These are phyloP conservation scores for Sugiyamaella grinbergsii DNA, from an alignment of 1,139 yeast genomes.

Conservation along the genomic window DNA sequence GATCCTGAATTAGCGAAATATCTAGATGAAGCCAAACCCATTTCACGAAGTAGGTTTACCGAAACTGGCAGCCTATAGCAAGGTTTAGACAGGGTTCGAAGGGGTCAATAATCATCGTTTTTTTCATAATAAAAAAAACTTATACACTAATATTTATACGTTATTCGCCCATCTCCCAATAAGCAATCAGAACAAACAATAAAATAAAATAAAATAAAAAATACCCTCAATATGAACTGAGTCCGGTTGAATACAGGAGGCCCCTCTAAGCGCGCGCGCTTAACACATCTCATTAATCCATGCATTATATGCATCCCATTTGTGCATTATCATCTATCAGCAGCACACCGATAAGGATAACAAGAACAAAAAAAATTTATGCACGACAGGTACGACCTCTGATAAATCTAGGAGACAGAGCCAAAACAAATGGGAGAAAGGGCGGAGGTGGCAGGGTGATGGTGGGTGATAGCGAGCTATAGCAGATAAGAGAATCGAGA, in stretches of 20 bases:
- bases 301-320: constrained; percentile 1
- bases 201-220: not conserved
- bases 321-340: constrained; percentile 5
- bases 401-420: not conserved
- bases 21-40: constrained; percentile 20
- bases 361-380: not conserved
- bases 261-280: too few relatives aligned
- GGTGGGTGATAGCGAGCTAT: too few relatives aligned
- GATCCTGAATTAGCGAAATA: constrained; percentile 10
- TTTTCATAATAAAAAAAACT: not conserved
- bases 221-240: too few relatives aligned
- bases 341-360: constrained; percentile 2
- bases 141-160: not conserved
- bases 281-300: not conserved
- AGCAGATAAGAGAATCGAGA: too few relatives aligned
- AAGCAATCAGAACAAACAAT: not conserved
- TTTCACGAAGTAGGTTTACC: constrained; percentile 29
- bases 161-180: too few relatives aligned
- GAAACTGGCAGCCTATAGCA: constrained; percentile 32
- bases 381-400: not conserved
- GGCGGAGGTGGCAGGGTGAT: too few relatives aligned
- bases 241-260: too few relatives aligned
- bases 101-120: not conserved
- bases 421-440: too few relatives aligned
- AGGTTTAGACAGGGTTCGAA: too few relatives aligned